A percentile compares a stretch with the other conserved stretches of the same genome.
Conservation (phyloP, 2,329 filamentous ascomycete species). For the Aspergillus aculeatus region DNA sequence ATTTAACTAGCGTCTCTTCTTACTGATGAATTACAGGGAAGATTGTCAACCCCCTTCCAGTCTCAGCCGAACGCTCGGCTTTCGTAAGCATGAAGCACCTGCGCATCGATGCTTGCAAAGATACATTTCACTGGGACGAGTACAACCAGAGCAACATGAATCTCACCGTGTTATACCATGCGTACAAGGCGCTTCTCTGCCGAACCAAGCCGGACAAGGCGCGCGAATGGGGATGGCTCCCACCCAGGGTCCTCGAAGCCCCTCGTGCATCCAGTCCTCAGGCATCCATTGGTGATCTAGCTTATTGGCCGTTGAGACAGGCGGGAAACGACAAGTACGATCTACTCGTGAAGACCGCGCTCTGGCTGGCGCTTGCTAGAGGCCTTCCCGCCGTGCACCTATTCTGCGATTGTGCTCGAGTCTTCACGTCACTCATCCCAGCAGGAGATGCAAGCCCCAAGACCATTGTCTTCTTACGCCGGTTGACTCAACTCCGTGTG, state of each 20-base stretch:
- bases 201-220: slow-evolving; percentile 16
- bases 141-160: slow-evolving; percentile 18
- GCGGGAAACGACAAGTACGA: slow-evolving; percentile 9
- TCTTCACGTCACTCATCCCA: slow-evolving; percentile 21
- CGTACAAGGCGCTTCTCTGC: slow-evolving; percentile 20
- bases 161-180: slow-evolving; percentile 20
- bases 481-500: slow-evolving; percentile 18
- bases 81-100: slow-evolving; percentile 19
- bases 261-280: slow-evolving; percentile 14
- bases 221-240: slow-evolving; percentile 19
- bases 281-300: slow-evolving; percentile 12
- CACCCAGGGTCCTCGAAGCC: slow-evolving; percentile 10
- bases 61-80: slow-evolving; percentile 12
- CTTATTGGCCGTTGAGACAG: slow-evolving; percentile 14
- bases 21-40: slow-evolving; percentile 11
- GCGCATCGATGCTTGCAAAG: slow-evolving; percentile 22
- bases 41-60: slow-evolving; percentile 14
- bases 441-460: neutral
- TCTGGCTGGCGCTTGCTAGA: slow-evolving; percentile 28
- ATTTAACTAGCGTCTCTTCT: neutral
- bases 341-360: slow-evolving; percentile 24
- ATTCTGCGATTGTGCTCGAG: slow-evolving; percentile 27
- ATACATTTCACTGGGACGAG: slow-evolving; percentile 18
- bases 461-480: slow-evolving; percentile 15
- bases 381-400: slow-evolving; percentile 29